A percentile compares a stretch with the other conserved stretches of the same genome.
These are phyloP conservation scores for Tolypocladium pustulatum DNA, from an alignment of 2,329 filamentous ascomycete species.

Conservation along the genomic window DNA sequence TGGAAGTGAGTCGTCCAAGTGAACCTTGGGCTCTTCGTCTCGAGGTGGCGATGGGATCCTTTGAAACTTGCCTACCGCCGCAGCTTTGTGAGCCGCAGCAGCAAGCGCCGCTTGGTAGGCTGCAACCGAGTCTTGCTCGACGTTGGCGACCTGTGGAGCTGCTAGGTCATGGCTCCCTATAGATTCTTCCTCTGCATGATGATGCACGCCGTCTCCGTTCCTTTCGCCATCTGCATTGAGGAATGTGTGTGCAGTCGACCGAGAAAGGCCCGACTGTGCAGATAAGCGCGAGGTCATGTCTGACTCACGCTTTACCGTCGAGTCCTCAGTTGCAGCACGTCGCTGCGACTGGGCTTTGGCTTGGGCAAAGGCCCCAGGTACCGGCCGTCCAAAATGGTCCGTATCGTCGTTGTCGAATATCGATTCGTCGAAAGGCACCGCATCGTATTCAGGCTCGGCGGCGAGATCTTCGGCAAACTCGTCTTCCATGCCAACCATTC, in stretches of 20 bases:
- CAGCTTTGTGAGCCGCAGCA: slow-evolving; percentile 68
- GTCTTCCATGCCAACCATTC: slow-evolving; percentile 37
- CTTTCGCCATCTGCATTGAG: slow-evolving; percentile 21
- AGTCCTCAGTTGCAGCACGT: slow-evolving; percentile 17
- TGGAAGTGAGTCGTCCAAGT: background rate
- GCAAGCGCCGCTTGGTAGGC: slow-evolving; percentile 79
- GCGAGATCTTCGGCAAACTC: slow-evolving; percentile 37
- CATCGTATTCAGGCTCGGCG: slow-evolving; percentile 32
- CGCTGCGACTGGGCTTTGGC: slow-evolving; percentile 39
- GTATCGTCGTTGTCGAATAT: slow-evolving; percentile 62
- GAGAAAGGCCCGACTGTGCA: slow-evolving; percentile 28
- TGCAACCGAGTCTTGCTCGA: slow-evolving; percentile 26
- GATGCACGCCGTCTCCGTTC: background rate
- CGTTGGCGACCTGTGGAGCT: slow-evolving; percentile 2
- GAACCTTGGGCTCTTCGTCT: slow-evolving; percentile 7
- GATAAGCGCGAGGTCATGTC: slow-evolving; percentile 35
- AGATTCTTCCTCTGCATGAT: background rate
- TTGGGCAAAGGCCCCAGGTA: slow-evolving; percentile 46
- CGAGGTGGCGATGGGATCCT: slow-evolving; percentile 40
- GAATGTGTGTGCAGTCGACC: slow-evolving; percentile 44
- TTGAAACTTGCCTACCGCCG: slow-evolving; percentile 63
- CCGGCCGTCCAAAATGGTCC: slow-evolving; percentile 49
- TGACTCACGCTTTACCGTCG: slow-evolving; percentile 31
- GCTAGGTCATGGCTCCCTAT: background rate
- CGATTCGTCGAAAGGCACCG: slow-evolving; percentile 57